phyloP scores from a whole-genome alignment of 2,329 filamentous ascomycete species.

The Cadophora gregata region DNA sequence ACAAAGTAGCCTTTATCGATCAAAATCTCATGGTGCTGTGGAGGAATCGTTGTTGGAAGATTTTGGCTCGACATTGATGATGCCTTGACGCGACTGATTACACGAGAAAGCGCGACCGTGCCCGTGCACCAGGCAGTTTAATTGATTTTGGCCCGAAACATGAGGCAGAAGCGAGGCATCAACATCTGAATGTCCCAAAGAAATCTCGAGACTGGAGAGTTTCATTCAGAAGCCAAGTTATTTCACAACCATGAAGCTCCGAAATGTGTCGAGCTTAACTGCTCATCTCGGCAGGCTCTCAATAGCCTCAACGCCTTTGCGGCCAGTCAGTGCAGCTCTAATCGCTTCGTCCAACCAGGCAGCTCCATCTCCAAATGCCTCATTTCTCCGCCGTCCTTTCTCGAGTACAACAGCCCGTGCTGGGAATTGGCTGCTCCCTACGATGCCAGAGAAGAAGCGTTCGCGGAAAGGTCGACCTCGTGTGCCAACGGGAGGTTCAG shows the following conservation, averaged over 20 bases:
- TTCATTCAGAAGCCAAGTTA: conserved; percentile 15
- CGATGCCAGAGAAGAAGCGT: conserved; percentile 81
- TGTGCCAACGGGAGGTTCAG: conserved; percentile 88
- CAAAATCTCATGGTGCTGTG: conserved; percentile 6
- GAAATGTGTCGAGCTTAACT: conserved; percentile 38
- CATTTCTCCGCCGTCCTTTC: conserved; percentile 65
- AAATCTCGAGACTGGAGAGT: conserved; percentile 21
- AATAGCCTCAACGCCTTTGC: conserved; percentile 43
- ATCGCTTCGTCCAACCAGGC: conserved; percentile 35
- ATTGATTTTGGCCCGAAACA: conserved; percentile 22
- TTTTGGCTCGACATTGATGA: conserved; percentile 15
- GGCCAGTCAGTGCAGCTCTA: conserved; percentile 35
- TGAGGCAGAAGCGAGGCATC: conserved; percentile 17
- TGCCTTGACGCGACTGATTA: conserved; percentile 35
- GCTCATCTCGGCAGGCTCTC: conserved; percentile 42
- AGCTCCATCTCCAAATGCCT: conserved; percentile 41
- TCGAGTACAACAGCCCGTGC: conserved; percentile 67
- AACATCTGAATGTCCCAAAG: conserved; percentile 6
- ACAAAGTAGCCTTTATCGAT: background rate
- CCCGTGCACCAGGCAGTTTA: background rate
- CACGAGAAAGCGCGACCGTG: conserved; percentile 28
- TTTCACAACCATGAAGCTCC: conserved; percentile 39
- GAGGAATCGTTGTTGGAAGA: background rate
- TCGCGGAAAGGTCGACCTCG: conserved; percentile 86
- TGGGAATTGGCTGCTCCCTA: conserved; percentile 84